phyloP scores from a whole-genome alignment of 2,329 filamentous ascomycete genomes.

The Neodidymelliopsis sp. region DNA sequence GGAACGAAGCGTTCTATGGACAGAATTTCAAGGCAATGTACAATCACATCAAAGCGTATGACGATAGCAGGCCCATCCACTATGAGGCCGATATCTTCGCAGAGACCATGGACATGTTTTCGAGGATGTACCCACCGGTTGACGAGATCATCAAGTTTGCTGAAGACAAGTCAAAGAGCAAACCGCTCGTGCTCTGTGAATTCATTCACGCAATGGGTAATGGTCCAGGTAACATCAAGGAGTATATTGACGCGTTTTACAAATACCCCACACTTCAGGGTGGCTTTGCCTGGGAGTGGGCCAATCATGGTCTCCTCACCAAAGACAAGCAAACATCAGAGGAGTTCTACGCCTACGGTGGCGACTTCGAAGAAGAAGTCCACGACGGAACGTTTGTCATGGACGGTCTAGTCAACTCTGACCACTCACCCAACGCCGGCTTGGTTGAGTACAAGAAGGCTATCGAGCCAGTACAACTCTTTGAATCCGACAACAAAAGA shows the following conservation, averaged over 20 bases:
- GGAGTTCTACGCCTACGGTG: conserved; percentile 53
- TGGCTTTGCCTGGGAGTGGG: conserved; percentile 61
- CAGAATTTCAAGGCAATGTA: conserved; percentile 74
- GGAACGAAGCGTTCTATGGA: conserved; percentile 77
- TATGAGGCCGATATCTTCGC: conserved; percentile 71
- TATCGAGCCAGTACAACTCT: conserved; percentile 52
- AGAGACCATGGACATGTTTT: conserved; percentile 69
- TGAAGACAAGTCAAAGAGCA: conserved; percentile 48
- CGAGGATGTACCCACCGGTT: conserved; percentile 70
- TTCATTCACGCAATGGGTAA: conserved; percentile 74
- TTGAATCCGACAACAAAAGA: conserved; percentile 30
- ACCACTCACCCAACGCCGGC: conserved; percentile 52
- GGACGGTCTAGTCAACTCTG: conserved; percentile 53
- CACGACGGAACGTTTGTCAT: conserved; percentile 56
- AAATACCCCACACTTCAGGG: conserved; percentile 69
- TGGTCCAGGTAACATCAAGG: conserved; percentile 72
- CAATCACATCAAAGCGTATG: conserved; percentile 64
- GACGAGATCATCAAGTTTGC: conserved; percentile 60
- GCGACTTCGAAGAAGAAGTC: conserved; percentile 53
- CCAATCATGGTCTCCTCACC: conserved; percentile 54
- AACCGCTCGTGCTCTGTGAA: conserved; percentile 67
- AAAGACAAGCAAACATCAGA: conserved; percentile 50
- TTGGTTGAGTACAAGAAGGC: conserved; percentile 55
- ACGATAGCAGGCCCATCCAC: conserved; percentile 67
- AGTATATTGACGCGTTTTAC: conserved; percentile 71